Conservation (phyloP, 495 filamentous ascomycete species). For the Rhypophila decipiens region DNA sequence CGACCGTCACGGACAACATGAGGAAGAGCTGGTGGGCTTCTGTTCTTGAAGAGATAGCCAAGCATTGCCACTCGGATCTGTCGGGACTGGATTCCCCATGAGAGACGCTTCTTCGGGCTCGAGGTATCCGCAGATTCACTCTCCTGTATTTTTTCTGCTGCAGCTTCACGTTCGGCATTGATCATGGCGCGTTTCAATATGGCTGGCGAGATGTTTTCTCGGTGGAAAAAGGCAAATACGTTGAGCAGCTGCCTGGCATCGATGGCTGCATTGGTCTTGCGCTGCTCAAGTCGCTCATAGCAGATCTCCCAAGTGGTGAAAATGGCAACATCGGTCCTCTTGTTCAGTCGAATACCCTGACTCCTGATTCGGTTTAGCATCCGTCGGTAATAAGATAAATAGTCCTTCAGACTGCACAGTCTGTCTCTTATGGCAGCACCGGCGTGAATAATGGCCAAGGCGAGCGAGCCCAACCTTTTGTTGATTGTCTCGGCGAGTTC, state of each 20-base stretch:
- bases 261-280: not conserved
- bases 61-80: not conserved
- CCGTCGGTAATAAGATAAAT: slow-evolving; percentile 1
- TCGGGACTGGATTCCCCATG: not conserved
- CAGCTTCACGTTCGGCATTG: slow-evolving; percentile 1
- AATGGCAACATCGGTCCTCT: not conserved
- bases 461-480: slow-evolving; percentile 25
- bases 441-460: slow-evolving; percentile 36
- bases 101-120: not conserved
- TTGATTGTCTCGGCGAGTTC: slow-evolving; percentile 23
- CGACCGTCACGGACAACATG: not conserved
- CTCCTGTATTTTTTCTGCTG: not conserved
- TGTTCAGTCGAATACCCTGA: not conserved
- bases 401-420: slow-evolving; percentile 1
- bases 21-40: not conserved
- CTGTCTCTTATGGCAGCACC: slow-evolving; percentile 21
- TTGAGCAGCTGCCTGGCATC: slow-evolving; percentile 4
- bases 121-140: not conserved
- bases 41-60: not conserved
- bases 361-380: not conserved
- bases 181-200: not conserved
- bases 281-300: not conserved
- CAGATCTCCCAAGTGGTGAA: slow-evolving; percentile 9
- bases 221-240: slow-evolving; percentile 8
- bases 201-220: slow-evolving; percentile 2